phyloP scores from a whole-genome alignment of 1,284 basidiomycete species.

The Ustilago nuda region DNA sequence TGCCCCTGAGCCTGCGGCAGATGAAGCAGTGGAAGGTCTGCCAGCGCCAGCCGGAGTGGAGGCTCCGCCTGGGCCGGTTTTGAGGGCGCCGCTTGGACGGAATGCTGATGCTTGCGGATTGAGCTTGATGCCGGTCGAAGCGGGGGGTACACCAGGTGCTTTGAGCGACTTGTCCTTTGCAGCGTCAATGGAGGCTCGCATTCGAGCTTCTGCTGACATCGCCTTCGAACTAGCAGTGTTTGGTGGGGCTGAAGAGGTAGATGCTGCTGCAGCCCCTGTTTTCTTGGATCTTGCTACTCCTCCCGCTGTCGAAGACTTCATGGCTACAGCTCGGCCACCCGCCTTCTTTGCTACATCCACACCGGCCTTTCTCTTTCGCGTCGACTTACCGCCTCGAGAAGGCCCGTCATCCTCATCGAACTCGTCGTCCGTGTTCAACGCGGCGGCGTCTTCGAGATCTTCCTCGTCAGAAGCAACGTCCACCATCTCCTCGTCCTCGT shows the following conservation, averaged over 20 bases:
- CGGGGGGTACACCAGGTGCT: slow-evolving; percentile 3
- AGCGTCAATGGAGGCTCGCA: slow-evolving; percentile 49
- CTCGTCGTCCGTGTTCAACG: slow-evolving; percentile 21
- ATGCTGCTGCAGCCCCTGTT: not conserved
- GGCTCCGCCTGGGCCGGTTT: slow-evolving; percentile 11
- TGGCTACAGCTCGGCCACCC: not conserved
- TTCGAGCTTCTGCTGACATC: slow-evolving; percentile 38
- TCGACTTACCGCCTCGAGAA: slow-evolving; percentile 5
- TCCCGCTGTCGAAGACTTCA: slow-evolving; percentile 10
- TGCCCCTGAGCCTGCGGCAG: not conserved
- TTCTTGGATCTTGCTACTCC: slow-evolving; percentile 14
- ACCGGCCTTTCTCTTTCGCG: slow-evolving; percentile 5
- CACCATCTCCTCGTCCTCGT: slow-evolving; percentile 35
- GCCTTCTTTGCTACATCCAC: slow-evolving; percentile 8
- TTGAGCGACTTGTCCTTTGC: slow-evolving; percentile 40
- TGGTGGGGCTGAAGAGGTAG: slow-evolving; percentile 3
- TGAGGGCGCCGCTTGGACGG: slow-evolving; percentile 24
- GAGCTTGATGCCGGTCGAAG: slow-evolving; percentile 21
- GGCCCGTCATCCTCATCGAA: slow-evolving; percentile 14
- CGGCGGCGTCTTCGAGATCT: slow-evolving; percentile 25
- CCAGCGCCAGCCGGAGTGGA: slow-evolving; percentile 22
- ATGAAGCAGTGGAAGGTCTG: slow-evolving; percentile 5
- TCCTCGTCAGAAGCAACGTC: slow-evolving; percentile 35
- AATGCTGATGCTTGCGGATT: slow-evolving; percentile 42
- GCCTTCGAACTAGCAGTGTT: slow-evolving; percentile 12